Evolutionary conservation across 1,284 basidiomycete species (phyloP).

Genomic region (Blastosporella zonata): DNA sequence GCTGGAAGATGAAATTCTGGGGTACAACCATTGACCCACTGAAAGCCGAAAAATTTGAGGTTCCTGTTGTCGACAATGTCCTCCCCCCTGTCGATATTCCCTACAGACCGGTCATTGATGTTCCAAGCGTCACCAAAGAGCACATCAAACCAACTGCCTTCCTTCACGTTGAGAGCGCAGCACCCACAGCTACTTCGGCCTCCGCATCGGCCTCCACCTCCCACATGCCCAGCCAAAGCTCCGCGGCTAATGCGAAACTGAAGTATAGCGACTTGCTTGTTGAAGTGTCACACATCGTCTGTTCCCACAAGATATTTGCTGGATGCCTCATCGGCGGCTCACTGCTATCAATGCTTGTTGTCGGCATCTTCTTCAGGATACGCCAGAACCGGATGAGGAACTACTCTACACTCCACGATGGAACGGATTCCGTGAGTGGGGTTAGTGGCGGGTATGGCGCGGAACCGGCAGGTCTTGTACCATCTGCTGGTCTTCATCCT

Average conservation of each 20-base stretch:
- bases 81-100: slow-evolving; percentile 50
- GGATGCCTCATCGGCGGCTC: slow-evolving; percentile 67
- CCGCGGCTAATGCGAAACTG: slow-evolving; percentile 23
- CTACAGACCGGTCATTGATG: slow-evolving; percentile 31
- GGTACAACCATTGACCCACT: slow-evolving; percentile 80
- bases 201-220: slow-evolving; percentile 24
- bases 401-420: slow-evolving; percentile 68
- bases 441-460: slow-evolving; percentile 37
- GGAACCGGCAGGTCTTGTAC: slow-evolving; percentile 27
- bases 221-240: slow-evolving; percentile 3
- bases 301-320: slow-evolving; percentile 79
- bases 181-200: slow-evolving; percentile 47
- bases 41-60: slow-evolving; percentile 62
- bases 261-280: slow-evolving; percentile 81
- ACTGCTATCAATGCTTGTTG: slow-evolving; percentile 64
- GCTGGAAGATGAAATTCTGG: slow-evolving; percentile 94
- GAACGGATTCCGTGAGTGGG: slow-evolving; percentile 71
- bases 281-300: slow-evolving; percentile 69
- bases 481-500: slow-evolving; percentile 35
- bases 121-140: slow-evolving; percentile 51
- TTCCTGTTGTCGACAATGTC: slow-evolving; percentile 51
- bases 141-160: slow-evolving; percentile 84
- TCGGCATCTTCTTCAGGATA: slow-evolving; percentile 68
- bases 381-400: slow-evolving; percentile 38
- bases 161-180: slow-evolving; percentile 67